Percentiles rank a stretch among this genome's conserved stretches.
These are phyloP conservation scores for Daldinia childiae DNA, from an alignment of 495 filamentous ascomycete genomes.

Conservation along the genomic window DNA sequence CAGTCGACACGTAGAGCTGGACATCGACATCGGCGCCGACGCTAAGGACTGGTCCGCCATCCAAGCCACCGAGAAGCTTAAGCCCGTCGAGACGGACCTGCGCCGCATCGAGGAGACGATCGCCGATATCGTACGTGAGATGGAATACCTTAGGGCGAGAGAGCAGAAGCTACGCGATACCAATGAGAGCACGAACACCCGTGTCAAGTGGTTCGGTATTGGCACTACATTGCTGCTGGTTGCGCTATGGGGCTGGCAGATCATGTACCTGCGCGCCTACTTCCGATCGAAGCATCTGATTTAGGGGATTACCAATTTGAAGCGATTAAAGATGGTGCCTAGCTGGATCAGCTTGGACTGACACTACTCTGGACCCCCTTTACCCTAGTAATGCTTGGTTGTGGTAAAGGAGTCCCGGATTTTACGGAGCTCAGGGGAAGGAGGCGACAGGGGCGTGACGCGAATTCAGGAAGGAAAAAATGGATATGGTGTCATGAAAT, in stretches of 20 bases:
- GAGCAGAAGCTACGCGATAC: slow-evolving; percentile 98
- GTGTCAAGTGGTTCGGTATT: slow-evolving; percentile 98
- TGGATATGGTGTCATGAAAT: slow-evolving; percentile 37
- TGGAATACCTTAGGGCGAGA: slow-evolving; percentile 88
- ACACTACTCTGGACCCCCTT: slow-evolving; percentile 11
- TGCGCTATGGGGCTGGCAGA: slow-evolving; percentile 93
- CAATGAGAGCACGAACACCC: slow-evolving; percentile 98
- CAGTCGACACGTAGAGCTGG: slow-evolving; percentile 85
- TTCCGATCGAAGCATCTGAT: slow-evolving; percentile 96
- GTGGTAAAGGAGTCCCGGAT: slow-evolving; percentile 23
- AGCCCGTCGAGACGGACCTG: slow-evolving; percentile 95
- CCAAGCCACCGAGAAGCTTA: slow-evolving; percentile 95
- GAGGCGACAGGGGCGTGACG: slow-evolving; percentile 21
- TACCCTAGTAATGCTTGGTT: slow-evolving; percentile 8
- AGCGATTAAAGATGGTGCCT: neutral
- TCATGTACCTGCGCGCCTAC: slow-evolving; percentile 96
- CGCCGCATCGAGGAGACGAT: slow-evolving; percentile 91
- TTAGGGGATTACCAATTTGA: slow-evolving; percentile 52
- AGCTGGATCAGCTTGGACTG: neutral
- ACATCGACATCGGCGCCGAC: slow-evolving; percentile 98
- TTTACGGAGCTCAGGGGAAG: slow-evolving; percentile 14
- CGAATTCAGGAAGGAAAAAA: slow-evolving; percentile 30
- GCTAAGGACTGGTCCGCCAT: slow-evolving; percentile 98
- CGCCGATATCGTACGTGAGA: slow-evolving; percentile 80
- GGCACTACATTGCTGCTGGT: slow-evolving; percentile 94